A percentile compares a stretch with the other conserved stretches of the same genome.
These are phyloP conservation scores for Allium cepa DNA, from an alignment of 106 monocot species.

Conservation along the genomic window DNA sequence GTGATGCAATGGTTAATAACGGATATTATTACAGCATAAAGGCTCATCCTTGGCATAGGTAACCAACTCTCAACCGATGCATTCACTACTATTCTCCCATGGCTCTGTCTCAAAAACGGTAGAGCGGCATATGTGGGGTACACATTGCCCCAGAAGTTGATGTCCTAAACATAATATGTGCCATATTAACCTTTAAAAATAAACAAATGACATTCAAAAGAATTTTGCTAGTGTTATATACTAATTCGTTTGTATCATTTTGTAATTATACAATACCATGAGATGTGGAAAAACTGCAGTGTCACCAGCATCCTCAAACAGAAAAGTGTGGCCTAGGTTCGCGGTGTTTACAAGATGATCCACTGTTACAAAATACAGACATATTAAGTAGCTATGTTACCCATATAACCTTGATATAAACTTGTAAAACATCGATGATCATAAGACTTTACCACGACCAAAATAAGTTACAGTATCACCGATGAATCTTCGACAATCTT, in stretches of 20 bases:
- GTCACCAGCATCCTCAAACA: conserved; percentile 56
- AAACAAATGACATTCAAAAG: too few species aligned
- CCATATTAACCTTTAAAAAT: background rate
- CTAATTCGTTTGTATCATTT: background rate
- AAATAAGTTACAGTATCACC: conserved; percentile 58
- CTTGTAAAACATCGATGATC: background rate
- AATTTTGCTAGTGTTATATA: background rate
- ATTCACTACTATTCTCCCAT: conserved; percentile 30
- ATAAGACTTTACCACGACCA: conserved; percentile 34
- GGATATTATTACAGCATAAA: conserved; percentile 21
- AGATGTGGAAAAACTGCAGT: conserved; percentile 47
- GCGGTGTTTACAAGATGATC: conserved; percentile 73
- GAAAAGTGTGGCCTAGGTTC: conserved; percentile 53
- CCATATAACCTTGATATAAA: too few species aligned
- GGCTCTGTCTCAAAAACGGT: conserved; percentile 34
- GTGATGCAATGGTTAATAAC: too few species aligned
- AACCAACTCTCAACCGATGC: conserved; percentile 40
- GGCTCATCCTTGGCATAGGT: conserved; percentile 44
- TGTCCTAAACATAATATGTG: conserved; percentile 17
- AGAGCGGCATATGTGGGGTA: conserved; percentile 35
- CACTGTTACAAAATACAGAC: conserved; percentile 23
- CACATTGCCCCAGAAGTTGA: conserved; percentile 42
- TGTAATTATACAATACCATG: conserved; percentile 22
- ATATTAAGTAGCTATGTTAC: too few species aligned
- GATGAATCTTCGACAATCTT: conserved; percentile 70